Conservation (phyloP, 768 basidiomycete species). For the Leucosporidium scottii region DNA sequence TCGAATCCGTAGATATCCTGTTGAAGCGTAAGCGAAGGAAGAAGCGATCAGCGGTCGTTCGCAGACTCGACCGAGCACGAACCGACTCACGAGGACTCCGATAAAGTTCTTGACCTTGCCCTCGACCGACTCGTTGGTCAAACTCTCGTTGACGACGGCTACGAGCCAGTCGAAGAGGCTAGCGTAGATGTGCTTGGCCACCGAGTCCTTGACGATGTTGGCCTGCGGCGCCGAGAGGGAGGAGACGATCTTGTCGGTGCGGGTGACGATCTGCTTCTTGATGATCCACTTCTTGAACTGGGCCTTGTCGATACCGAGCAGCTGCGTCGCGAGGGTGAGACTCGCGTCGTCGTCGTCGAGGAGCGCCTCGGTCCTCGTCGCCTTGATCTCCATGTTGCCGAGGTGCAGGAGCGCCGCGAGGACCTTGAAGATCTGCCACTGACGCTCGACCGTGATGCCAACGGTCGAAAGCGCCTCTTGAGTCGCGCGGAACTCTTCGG, state of each 20-base stretch:
- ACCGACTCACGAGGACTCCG: slow-evolving; percentile 84
- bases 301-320: slow-evolving; percentile 77
- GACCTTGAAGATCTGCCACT: slow-evolving; percentile 89
- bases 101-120: slow-evolving; percentile 81
- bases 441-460: slow-evolving; percentile 93
- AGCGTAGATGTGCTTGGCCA: slow-evolving; percentile 97
- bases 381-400: slow-evolving; percentile 90
- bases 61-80: too few species aligned
- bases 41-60: background rate
- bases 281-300: slow-evolving; percentile 99
- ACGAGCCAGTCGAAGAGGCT: slow-evolving; percentile 99
- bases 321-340: slow-evolving; percentile 71
- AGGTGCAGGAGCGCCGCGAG: slow-evolving; percentile 89
- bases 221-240: slow-evolving; percentile 78
- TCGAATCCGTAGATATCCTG: slow-evolving; percentile 47
- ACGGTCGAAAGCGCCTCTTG: slow-evolving; percentile 94
- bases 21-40: background rate
- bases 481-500: slow-evolving; percentile 86
- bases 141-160: slow-evolving; percentile 90
- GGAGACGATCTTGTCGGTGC: slow-evolving; percentile 91
- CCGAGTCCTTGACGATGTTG: slow-evolving; percentile 86
- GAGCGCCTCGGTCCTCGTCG: slow-evolving; percentile 68
- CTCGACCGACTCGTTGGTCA: slow-evolving; percentile 90
- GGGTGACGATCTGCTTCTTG: slow-evolving; percentile 93
- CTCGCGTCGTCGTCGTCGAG: slow-evolving; percentile 77